These are phyloP conservation scores for Paracoccidioides brasiliensis DNA, from an alignment of 2,329 filamentous ascomycete genomes.

Conservation along the genomic window DNA sequence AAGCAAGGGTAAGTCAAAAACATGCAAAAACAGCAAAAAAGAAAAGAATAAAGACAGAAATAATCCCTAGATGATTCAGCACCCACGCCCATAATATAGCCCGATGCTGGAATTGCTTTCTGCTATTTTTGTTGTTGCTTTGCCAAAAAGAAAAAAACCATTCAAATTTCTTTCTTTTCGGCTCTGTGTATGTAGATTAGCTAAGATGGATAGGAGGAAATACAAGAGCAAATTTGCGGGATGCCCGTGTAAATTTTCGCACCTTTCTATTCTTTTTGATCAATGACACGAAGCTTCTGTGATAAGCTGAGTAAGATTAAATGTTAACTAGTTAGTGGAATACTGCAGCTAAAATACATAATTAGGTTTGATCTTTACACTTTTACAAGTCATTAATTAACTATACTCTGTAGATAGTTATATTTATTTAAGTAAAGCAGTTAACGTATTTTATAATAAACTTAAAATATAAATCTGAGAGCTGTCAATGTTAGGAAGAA, in stretches of 20 bases:
- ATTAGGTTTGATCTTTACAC: too few species aligned
- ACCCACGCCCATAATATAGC: conserved; percentile 14
- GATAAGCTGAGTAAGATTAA: too few species aligned
- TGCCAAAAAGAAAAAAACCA: background rate
- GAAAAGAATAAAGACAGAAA: conserved; percentile 9
- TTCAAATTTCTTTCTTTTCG: background rate
- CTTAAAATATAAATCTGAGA: too few species aligned
- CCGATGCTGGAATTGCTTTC: conserved; percentile 14
- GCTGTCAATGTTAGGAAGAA: too few species aligned
- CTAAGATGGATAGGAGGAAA: conserved; percentile 5
- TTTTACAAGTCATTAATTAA: too few species aligned
- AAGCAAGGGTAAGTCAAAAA: background rate
- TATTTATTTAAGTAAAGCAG: too few species aligned
- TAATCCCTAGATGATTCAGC: conserved; percentile 16
- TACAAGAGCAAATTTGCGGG: background rate
- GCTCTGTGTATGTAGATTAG: conserved; percentile 9
- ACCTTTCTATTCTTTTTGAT: background rate
- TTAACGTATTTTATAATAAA: too few species aligned
- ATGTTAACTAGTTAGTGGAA: too few species aligned
- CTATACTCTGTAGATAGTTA: too few species aligned
- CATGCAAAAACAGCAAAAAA: background rate
- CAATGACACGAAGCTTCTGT: too few species aligned
- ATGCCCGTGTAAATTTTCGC: background rate
- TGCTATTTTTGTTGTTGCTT: background rate
- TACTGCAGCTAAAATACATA: too few species aligned